Base-by-base conservation (phyloP, 345 rosid species). In the Salix suchowensis region DNA sequence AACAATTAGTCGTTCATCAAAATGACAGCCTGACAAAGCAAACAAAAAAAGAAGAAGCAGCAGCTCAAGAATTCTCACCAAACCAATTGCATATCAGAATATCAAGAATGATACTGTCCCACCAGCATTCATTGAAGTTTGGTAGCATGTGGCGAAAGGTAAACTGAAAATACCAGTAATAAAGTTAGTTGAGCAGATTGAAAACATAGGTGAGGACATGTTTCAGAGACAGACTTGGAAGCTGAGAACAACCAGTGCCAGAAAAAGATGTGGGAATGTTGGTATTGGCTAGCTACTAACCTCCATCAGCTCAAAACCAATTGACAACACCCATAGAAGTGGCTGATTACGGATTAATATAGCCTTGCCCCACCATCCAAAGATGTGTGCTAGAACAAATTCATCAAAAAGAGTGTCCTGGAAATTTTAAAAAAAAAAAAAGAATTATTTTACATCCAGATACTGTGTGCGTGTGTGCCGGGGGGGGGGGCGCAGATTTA, bases 311-410 rank as follows among this genome's bases (percentile, higher is more conserved):
- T 96, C 99, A 85, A 96, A 96, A 76, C 98, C 99, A 84, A 96
- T 80, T 13, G 98, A 96, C 60, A 96, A 90, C 72, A 96, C 94
- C 99, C 99, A 96, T 2, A 94, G 89, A 86, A 96, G 96, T 2
- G 98, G 91, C 81, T 94, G 99, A 79, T 96, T 96, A 71, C 98
- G 94, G 65, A 96, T 84, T 81, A 96, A 74, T 85, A 94, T 96
- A 65, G 99, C 99, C 84, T 96, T 96, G 67, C 98, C 98, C 99
- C 99, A 96, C 99, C 98, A 96, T 66, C 99, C 99, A 85, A 96
- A 90, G 52, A 96, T 91, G 81, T 96, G 99, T 52, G 99, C 99
- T 68, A 94, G 78, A 84, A 96, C 94, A 87, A 96, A 94, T 79
- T 94, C 98, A 80, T 96, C 99, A 81, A 96, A 90, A 44, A 94